A percentile compares a stretch with the other conserved stretches of the same genome.
Conservation (phyloP, 805 yeast genomes). For the Limtongia smithiae region DNA sequence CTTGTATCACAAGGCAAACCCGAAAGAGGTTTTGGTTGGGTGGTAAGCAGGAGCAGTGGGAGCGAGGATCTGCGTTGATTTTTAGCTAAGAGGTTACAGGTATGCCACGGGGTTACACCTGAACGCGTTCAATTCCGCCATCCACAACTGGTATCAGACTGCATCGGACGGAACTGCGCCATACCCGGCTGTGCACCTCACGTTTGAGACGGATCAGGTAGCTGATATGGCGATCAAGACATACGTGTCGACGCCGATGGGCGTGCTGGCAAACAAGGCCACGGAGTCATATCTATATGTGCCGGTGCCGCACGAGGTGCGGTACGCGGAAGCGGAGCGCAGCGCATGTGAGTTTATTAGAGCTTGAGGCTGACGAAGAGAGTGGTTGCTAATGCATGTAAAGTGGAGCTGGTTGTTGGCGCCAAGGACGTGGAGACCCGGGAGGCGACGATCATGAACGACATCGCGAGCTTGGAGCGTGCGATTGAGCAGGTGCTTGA, state of each 20-base stretch:
- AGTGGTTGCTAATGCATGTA: conserved; percentile 32
- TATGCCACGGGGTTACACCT: conserved; percentile 49
- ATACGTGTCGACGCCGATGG: conserved; percentile 75
- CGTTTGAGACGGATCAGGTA: conserved; percentile 57
- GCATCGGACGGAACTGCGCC: conserved; percentile 64
- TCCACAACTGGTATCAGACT: conserved; percentile 78
- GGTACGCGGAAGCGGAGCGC: conserved; percentile 56
- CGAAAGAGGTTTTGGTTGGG: conserved; percentile 74
- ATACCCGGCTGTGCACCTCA: conserved; percentile 72
- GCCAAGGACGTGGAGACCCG: conserved; percentile 38
- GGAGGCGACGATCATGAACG: conserved; percentile 36
- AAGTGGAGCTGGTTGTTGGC: conserved; percentile 36
- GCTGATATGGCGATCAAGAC: conserved; percentile 58
- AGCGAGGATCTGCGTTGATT: background rate
- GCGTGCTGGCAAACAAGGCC: conserved; percentile 41
- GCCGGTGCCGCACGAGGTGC: conserved; percentile 66
- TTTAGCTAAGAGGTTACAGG: conserved; percentile 7
- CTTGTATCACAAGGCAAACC: conserved; percentile 71
- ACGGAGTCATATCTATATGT: conserved; percentile 59
- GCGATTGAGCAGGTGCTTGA: conserved; percentile 40
- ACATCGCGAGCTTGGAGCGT: conserved; percentile 36
- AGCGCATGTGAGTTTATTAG: conserved; percentile 48
- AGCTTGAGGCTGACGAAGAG: conserved; percentile 37
- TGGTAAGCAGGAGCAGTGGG: conserved; percentile 62
- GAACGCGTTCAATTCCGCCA: conserved; percentile 68